These are phyloP conservation scores for Entomortierella parvispora DNA, from an alignment of 192 early-diverging fungal genomes.

Conservation along the genomic window DNA sequence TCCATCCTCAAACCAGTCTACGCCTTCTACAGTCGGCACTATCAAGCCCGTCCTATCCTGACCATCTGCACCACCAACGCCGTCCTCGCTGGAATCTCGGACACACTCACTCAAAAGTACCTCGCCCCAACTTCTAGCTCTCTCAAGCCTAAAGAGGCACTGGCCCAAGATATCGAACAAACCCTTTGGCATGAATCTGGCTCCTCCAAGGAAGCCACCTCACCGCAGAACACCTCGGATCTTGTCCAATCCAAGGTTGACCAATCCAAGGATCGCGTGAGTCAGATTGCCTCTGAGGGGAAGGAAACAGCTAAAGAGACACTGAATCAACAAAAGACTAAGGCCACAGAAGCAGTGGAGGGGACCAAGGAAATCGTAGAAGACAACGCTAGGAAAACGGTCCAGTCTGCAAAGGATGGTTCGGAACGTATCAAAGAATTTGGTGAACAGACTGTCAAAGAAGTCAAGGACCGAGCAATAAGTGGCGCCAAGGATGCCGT, in stretches of 20 bases:
- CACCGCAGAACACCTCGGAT: background rate
- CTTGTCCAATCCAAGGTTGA: background rate
- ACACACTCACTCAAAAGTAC: slow-evolving; percentile 69
- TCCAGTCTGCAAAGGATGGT: no score
- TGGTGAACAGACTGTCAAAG: slow-evolving; percentile 1
- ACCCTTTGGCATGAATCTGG: background rate
- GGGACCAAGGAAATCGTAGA: no score
- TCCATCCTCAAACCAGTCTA: slow-evolving; percentile 26
- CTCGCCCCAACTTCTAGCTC: slow-evolving; percentile 12
- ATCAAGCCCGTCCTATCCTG: slow-evolving; percentile 64
- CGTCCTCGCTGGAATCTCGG: slow-evolving; percentile 68
- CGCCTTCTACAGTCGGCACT: slow-evolving; percentile 54
- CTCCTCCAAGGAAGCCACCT: background rate
- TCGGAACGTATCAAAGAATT: background rate
- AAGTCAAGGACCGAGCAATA: slow-evolving; percentile 3
- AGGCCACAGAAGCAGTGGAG: no score
- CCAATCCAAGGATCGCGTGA: background rate
- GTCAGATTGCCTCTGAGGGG: no score
- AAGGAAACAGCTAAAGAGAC: no score
- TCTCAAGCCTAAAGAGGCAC: background rate
- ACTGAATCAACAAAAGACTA: no score
- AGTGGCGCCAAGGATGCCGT: background rate
- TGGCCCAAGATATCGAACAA: slow-evolving; percentile 10
- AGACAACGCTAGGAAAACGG: no score
- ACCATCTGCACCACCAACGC: slow-evolving; percentile 78